These are phyloP conservation scores for Acrodontium crateriforme DNA, from an alignment of 2,329 filamentous ascomycete genomes.

Conservation along the genomic window DNA sequence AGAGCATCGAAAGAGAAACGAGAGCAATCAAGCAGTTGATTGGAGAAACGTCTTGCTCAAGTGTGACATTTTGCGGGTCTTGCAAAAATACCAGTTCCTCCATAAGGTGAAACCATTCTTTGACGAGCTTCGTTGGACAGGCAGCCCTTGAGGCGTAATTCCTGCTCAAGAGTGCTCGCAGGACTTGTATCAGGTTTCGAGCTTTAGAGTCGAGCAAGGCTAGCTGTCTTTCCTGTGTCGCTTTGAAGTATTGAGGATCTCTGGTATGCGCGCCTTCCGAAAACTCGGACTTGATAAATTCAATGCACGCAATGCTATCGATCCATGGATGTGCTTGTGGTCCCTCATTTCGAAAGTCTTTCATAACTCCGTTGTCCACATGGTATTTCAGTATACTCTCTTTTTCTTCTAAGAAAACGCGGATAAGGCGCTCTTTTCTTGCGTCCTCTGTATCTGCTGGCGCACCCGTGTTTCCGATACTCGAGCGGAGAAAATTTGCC, in stretches of 20 bases:
- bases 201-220: no score
- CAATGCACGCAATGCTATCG: no score
- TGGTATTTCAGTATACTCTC: conserved; percentile 11
- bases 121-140: conserved; percentile 34
- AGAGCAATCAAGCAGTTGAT: conserved; percentile 57
- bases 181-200: not conserved
- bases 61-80: conserved; percentile 33
- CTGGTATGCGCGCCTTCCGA: no score
- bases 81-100: conserved; percentile 56
- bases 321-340: no score
- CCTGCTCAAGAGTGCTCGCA: not conserved
- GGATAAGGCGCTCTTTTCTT: conserved; percentile 12
- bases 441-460: conserved; percentile 16
- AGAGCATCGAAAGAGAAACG: conserved; percentile 59
- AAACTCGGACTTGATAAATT: no score
- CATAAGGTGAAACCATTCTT: conserved; percentile 65
- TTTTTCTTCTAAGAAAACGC: conserved; percentile 15
- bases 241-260: no score
- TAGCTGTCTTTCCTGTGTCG: no score
- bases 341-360: no score
- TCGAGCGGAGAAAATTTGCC: conserved; percentile 7
- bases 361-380: no score
- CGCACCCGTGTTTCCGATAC: conserved; percentile 3
- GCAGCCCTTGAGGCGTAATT: conserved; percentile 6
- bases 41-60: conserved; percentile 34